A percentile compares a stretch with the other conserved stretches of the same genome.
Conservation (phyloP, 2,329 filamentous ascomycete genomes). For the Alternaria triticimaculans region DNA sequence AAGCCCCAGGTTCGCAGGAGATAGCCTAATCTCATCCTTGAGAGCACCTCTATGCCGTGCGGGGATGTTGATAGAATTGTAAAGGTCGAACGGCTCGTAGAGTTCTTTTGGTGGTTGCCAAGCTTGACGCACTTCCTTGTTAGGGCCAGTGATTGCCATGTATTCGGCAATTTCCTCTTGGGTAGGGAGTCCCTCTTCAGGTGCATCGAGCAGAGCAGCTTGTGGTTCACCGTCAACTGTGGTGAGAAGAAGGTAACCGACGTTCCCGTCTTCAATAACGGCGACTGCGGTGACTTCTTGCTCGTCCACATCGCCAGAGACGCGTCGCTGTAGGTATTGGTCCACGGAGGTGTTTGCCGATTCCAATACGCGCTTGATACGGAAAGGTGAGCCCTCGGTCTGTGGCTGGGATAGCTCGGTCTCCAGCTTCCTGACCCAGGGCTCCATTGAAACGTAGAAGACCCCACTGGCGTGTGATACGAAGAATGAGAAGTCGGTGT, state of each 20-base stretch:
- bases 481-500: slow-evolving; percentile 65
- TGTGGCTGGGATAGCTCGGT: slow-evolving; percentile 62
- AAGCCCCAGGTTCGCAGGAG: slow-evolving; percentile 72
- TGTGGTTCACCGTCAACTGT: slow-evolving; percentile 56
- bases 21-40: slow-evolving; percentile 72
- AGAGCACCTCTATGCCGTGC: slow-evolving; percentile 67
- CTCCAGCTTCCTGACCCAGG: slow-evolving; percentile 64
- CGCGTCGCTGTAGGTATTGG: slow-evolving; percentile 52
- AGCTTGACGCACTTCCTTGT: slow-evolving; percentile 65
- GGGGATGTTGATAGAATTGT: slow-evolving; percentile 64
- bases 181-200: slow-evolving; percentile 43
- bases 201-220: slow-evolving; percentile 60
- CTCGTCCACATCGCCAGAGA: slow-evolving; percentile 17
- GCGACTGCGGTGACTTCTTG: slow-evolving; percentile 55
- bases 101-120: slow-evolving; percentile 70
- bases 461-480: slow-evolving; percentile 63
- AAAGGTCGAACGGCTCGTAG: slow-evolving; percentile 63
- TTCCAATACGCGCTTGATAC: slow-evolving; percentile 63
- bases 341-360: slow-evolving; percentile 58
- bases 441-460: slow-evolving; percentile 61
- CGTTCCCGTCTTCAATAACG: slow-evolving; percentile 62
- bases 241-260: slow-evolving; percentile 65
- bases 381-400: slow-evolving; percentile 61
- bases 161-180: slow-evolving; percentile 37
- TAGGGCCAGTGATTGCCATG: slow-evolving; percentile 24